A percentile compares a stretch with the other conserved stretches of the same genome.
Evolutionary conservation across 2,329 filamentous ascomycete species (phyloP).

Genomic region (Penicillium sp.): DNA sequence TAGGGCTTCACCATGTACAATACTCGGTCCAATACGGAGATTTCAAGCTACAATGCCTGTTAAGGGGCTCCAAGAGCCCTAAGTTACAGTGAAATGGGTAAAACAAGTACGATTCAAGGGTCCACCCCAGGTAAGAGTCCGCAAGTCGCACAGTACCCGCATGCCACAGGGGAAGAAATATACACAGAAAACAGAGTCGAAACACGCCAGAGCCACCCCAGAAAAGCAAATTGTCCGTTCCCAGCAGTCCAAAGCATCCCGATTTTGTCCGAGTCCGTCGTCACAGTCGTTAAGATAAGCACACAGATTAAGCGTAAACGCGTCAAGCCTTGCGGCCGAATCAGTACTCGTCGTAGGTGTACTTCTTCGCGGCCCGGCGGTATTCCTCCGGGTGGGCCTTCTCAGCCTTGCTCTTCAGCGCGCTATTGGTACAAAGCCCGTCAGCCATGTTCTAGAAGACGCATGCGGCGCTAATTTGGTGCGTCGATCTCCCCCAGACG

Average conservation of each 20-base stretch:
- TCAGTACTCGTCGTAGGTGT: slow-evolving; percentile 40
- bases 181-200: slow-evolving; percentile 19
- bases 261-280: slow-evolving; percentile 22
- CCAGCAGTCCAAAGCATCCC: slow-evolving; percentile 16
- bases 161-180: slow-evolving; percentile 16
- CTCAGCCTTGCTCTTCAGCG: slow-evolving; percentile 45
- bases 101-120: slow-evolving; percentile 17
- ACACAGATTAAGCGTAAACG: slow-evolving; percentile 5
- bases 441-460: slow-evolving; percentile 28
- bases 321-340: not conserved
- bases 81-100: slow-evolving; percentile 6
- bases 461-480: slow-evolving; percentile 16
- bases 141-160: slow-evolving; percentile 3
- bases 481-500: slow-evolving; percentile 18
- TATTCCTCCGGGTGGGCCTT: slow-evolving; percentile 47
- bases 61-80: slow-evolving; percentile 1
- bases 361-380: slow-evolving; percentile 45
- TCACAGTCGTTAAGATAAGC: slow-evolving; percentile 25
- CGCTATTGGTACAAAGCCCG: slow-evolving; percentile 26
- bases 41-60: not conserved
- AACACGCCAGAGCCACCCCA: slow-evolving; percentile 17
- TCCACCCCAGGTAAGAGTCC: slow-evolving; percentile 1
- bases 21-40: not conserved
- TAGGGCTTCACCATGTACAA: not conserved
- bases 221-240: slow-evolving; percentile 16